Evolutionary conservation across 1,284 basidiomycete genomes (phyloP), one percentile per base, ranked within the genome.

Genomic region (Boletus hoseneyae): DNA sequence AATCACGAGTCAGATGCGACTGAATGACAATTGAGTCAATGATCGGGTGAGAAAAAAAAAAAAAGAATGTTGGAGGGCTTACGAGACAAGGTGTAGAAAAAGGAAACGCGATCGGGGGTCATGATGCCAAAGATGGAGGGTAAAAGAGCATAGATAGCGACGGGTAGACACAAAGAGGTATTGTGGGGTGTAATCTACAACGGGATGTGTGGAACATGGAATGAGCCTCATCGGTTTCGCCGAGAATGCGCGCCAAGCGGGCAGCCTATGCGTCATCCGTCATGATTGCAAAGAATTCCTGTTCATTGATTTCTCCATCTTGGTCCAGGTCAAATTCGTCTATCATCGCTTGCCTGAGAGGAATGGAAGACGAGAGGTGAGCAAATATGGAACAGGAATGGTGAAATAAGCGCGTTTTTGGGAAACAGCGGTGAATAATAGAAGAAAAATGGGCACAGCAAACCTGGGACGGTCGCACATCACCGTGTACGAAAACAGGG

Each of bases 241-340:
- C 34, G 18, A n/a, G 32, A 38, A 39, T 23, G 11, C 21, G 21
- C 15, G 16, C 16, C 34, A 16, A 18, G 9, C 23, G 34, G 23
- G 23, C 12, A 37, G 29, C 29, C 45, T 56, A 87, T 67, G 83
- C 77, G 53, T 97, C 94, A 71, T 97, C 94, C 45, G 92, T 91
- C 95, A 98, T 96, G 69, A 98, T 97, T 41, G 91, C 88, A 58
- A 93, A 85, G 70, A 96, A 95, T 74, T 96, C 93, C 66, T 90
- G 83, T 66, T 94, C 90, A 67, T 87, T 94, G 67, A 99, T 99
- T 73, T 96, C 95, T 19, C 95, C 94, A 62, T 99, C 96, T 69
- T 96, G 90, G 73, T 99, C 96, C 33, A 99, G 82, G 70, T 99
- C 96, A 65, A 99, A 99, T 73, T 99, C 97, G 64, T 99, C 97